Evolutionary conservation across 148 eudicot genomes (phyloP).

Genomic region (Cornus controversa): DNA sequence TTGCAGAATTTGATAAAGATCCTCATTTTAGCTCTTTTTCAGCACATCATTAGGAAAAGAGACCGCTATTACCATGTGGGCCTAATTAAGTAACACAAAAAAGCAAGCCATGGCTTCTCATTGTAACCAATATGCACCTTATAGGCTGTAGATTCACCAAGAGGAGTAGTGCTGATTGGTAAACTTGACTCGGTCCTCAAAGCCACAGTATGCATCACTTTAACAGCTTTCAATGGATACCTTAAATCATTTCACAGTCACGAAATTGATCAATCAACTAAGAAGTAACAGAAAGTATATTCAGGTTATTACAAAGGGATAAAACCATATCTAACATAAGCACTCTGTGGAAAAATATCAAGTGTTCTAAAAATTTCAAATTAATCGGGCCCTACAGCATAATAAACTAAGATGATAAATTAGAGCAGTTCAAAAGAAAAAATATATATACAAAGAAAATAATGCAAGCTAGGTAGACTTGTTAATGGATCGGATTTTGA

Average conservation of each 20-base stretch:
- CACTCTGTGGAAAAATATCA: not conserved
- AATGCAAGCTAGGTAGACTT: not conserved
- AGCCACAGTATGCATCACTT: constrained; percentile 97
- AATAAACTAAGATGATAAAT: no score
- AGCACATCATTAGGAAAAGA: not conserved
- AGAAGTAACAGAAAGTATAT: not conserved
- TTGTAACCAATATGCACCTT: constrained; percentile 38
- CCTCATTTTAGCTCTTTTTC: not conserved
- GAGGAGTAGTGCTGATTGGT: constrained; percentile 38
- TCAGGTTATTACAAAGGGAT: not conserved
- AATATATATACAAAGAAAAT: not conserved
- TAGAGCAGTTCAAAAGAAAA: not conserved
- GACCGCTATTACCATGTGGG: not conserved
- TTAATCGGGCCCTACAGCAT: not conserved
- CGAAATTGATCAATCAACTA: not conserved
- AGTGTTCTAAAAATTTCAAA: not conserved
- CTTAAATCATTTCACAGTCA: constrained; percentile 29
- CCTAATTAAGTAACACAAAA: not conserved
- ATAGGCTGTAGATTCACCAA: constrained; percentile 34
- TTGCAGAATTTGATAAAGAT: not conserved
- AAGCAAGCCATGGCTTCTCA: not conserved
- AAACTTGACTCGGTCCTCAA: constrained; percentile 83
- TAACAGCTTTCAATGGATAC: constrained; percentile 93
- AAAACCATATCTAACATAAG: not conserved
- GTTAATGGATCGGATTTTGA: no score